These are phyloP conservation scores for Podila clonocystis DNA, from an alignment of 192 early-diverging fungal genomes.

Conservation along the genomic window DNA sequence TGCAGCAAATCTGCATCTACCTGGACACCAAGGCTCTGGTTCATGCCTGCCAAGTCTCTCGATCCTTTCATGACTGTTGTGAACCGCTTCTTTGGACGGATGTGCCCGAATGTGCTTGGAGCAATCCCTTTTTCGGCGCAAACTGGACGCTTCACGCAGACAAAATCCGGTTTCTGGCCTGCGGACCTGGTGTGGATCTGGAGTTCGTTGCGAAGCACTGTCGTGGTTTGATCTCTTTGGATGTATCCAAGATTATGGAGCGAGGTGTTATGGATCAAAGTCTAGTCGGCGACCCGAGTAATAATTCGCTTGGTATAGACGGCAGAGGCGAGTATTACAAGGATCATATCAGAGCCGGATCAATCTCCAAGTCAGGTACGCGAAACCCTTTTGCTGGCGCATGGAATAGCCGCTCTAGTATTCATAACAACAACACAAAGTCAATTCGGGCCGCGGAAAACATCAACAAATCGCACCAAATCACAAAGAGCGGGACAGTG, in stretches of 20 bases:
- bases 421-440: neutral
- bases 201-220: constrained; percentile 9
- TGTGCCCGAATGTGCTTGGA: constrained; percentile 27
- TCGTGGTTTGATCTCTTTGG: constrained; percentile 19
- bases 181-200: constrained; percentile 20
- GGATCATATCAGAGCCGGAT: neutral
- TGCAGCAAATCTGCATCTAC: constrained; percentile 27
- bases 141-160: constrained; percentile 14
- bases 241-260: constrained; percentile 15
- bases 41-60: constrained; percentile 19
- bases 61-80: constrained; percentile 17
- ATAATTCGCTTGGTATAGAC: neutral
- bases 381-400: neutral
- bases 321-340: neutral
- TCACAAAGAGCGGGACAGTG: no score
- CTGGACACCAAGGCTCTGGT: constrained; percentile 23
- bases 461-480: no score
- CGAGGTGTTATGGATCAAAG: neutral
- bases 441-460: neutral
- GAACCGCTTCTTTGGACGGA: constrained; percentile 26
- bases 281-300: neutral
- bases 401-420: neutral
- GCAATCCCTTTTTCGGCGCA: constrained; percentile 7
- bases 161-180: constrained; percentile 11
- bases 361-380: neutral